phyloP scores from a whole-genome alignment of 441 rosid genomes.

The Pelargonium fulgidum region DNA sequence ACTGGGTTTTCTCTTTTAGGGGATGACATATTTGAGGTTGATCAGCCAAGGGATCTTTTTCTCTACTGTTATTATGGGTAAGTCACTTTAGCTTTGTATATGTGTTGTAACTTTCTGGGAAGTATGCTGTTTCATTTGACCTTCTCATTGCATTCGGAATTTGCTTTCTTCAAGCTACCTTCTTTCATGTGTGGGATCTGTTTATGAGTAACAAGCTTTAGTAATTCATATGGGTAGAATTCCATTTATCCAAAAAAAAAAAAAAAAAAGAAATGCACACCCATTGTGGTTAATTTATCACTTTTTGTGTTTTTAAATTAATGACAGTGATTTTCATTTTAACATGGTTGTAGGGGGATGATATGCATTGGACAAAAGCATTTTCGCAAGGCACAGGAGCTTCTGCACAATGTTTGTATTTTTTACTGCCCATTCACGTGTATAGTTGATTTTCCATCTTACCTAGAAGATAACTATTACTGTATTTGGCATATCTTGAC shows the following conservation, averaged over 20 bases:
- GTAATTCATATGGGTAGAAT: neutral
- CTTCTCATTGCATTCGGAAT: neutral
- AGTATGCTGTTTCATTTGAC: neutral
- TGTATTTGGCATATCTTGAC: conserved; percentile 7
- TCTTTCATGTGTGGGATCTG: neutral
- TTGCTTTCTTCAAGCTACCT: neutral
- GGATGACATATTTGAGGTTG: conserved; percentile 82
- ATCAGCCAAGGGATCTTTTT: conserved; percentile 76
- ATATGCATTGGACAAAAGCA: conserved; percentile 75
- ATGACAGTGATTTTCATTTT: conserved; percentile 21
- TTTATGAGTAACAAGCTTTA: neutral
- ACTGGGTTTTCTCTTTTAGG: conserved; percentile 66
- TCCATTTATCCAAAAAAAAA: no score
- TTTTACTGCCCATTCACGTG: conserved; percentile 14
- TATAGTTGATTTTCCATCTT: conserved; percentile 14
- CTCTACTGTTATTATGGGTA: conserved; percentile 94
- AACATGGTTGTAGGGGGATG: conserved; percentile 65
- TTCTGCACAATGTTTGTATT: conserved; percentile 65
- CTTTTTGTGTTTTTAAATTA: neutral
- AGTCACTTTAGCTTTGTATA: conserved; percentile 26
- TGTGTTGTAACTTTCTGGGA: neutral
- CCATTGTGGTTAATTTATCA: neutral
- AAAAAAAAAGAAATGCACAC: neutral
- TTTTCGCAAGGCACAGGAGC: conserved; percentile 86
- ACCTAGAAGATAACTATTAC: no score